A percentile compares a stretch with the other conserved stretches of the same genome.
phyloP scores from a whole-genome alignment of 805 yeast genomes.

The Candida germanica region DNA sequence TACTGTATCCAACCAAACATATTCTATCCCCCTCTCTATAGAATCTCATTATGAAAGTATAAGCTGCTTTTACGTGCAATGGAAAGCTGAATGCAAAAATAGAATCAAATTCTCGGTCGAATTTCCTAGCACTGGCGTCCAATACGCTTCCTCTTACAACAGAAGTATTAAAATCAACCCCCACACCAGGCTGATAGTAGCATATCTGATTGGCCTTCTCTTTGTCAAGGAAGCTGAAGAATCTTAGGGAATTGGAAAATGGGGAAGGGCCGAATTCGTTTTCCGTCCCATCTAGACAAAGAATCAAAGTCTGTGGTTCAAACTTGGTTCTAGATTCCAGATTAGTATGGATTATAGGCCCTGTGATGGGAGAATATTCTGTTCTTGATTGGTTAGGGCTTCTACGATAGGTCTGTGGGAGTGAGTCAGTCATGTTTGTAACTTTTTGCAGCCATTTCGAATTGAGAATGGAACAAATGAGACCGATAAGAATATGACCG shows the following conservation, averaged over 20 bases:
- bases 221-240: slow-evolving; percentile 51
- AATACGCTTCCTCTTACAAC: slow-evolving; percentile 15
- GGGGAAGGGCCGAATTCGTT: slow-evolving; percentile 56
- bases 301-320: slow-evolving; percentile 34
- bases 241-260: slow-evolving; percentile 51
- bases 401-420: too few species aligned
- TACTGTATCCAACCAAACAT: slow-evolving; percentile 55
- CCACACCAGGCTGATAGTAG: slow-evolving; percentile 70
- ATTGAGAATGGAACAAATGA: too few species aligned
- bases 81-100: slow-evolving; percentile 54
- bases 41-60: slow-evolving; percentile 47
- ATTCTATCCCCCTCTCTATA: slow-evolving; percentile 51
- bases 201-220: slow-evolving; percentile 43
- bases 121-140: slow-evolving; percentile 8
- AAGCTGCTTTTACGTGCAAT: slow-evolving; percentile 56
- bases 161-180: slow-evolving; percentile 39
- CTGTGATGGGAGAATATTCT: too few species aligned
- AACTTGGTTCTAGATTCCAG: background rate
- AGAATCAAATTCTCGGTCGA: slow-evolving; percentile 32
- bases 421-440: too few species aligned
- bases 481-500: too few species aligned
- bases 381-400: too few species aligned
- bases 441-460: background rate
- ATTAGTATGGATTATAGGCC: too few species aligned
- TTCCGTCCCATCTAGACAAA: slow-evolving; percentile 65